Conservation (phyloP, 306 rosid species). For the Lablab purpureus region DNA sequence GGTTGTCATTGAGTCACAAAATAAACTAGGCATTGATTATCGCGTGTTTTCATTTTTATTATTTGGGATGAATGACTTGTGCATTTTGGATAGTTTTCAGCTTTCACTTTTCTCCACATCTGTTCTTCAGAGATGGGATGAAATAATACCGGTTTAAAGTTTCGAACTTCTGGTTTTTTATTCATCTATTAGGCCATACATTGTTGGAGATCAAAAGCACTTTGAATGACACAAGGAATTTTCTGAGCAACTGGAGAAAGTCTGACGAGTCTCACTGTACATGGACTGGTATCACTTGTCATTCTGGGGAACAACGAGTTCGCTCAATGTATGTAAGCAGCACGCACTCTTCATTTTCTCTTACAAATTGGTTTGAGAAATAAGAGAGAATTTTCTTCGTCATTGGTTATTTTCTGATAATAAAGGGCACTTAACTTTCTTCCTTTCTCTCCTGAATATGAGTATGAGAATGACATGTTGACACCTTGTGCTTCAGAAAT, state of each 20-base stretch:
- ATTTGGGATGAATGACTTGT: background rate
- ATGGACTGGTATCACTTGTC: conserved; percentile 92
- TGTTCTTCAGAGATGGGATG: background rate
- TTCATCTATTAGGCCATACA: conserved; percentile 64
- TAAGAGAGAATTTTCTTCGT: background rate
- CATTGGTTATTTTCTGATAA: background rate
- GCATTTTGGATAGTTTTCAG: conserved; percentile 2
- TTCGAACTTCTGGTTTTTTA: conserved; percentile 20
- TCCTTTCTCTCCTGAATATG: conserved; percentile 20
- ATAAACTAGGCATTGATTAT: background rate
- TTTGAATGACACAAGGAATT: conserved; percentile 75
- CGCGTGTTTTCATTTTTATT: background rate
- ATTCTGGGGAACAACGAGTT: conserved; percentile 77
- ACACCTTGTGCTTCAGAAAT: conserved; percentile 65
- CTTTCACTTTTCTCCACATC: background rate
- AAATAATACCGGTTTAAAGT: conserved; percentile 29
- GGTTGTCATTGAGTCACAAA: background rate
- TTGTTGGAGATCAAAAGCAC: conserved; percentile 79
- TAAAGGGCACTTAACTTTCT: background rate
- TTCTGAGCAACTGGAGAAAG: conserved; percentile 75
- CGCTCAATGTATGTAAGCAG: conserved; percentile 65
- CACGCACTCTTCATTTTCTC: background rate
- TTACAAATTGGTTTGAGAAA: background rate
- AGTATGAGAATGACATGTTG: background rate
- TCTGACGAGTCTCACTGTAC: conserved; percentile 82